Base-by-base conservation (phyloP, 495 filamentous ascomycete genomes). In the Acidiella bohemica region DNA sequence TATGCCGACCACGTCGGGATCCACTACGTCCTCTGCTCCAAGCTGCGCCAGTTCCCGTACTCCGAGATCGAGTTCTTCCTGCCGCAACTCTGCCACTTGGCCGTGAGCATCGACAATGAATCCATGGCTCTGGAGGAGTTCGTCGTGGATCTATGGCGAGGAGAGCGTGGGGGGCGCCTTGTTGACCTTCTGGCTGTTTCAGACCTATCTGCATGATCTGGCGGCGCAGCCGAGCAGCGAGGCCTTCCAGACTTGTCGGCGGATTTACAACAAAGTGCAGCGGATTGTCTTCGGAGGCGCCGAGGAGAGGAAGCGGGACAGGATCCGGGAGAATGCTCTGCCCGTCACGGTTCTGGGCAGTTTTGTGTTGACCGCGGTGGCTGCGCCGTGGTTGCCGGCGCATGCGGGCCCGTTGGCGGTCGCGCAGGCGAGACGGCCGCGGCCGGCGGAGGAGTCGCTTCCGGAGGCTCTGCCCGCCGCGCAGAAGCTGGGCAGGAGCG, bases 61-160 rank as follows among this genome's bases (percentile, higher is more conserved):
- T 76, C 80, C 61, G 78, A 84, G 61, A 81, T 84, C 56, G 80
- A 84, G 59, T 84, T 84, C 71, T 84, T 83, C 62, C 70, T 84
- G 14, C 80, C 80, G 32, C 80, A 59, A 59, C 64, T 84, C 62
- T 84, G 80, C 59, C 80, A 84, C 62, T 71, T 84, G 41, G 67
- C 81, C 50, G 73, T 84, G 45, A 81, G 75, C 60, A 69, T 82
- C 59, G 75, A 84, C 61, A 82, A 83, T 62, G 80, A 84, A 63
- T 83, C 79, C 36, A 83, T 84, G 76, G 80, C 80, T 17, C 57
- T 84, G 59, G 80, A 84, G 59, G 80, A 84, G 56, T 84, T 84
- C 51, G 71, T 84, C 51, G 63, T 83, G 49, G 80, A 84, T 57
- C 62, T 84, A 20, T 84, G 80, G n/a, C 59, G 77, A 84, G 55